Percentiles rank a stretch among this genome's conserved stretches.
These are phyloP conservation scores for Globisporangium paddicum DNA, from an alignment of 352 stramenopile species.

Conservation along the genomic window DNA sequence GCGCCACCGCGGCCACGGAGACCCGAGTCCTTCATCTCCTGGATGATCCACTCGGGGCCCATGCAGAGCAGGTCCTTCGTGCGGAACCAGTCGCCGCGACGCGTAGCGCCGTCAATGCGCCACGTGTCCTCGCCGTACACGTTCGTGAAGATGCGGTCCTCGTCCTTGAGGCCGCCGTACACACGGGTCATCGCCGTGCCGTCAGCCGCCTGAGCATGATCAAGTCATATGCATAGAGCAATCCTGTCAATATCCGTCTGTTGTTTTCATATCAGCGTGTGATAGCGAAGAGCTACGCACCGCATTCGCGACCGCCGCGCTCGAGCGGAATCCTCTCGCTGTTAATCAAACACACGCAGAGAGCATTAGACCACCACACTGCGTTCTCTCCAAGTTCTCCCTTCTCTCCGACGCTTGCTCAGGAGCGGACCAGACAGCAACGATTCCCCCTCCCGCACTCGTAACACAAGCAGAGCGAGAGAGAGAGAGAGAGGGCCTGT, in stretches of 20 bases:
- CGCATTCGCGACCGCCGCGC: conserved; percentile 29
- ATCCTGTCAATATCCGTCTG: not conserved
- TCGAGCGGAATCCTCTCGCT: conserved; percentile 23
- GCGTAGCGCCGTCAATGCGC: conserved; percentile 81
- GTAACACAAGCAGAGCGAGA: not conserved
- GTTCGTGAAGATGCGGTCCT: conserved; percentile 99
- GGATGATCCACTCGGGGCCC: conserved; percentile 99
- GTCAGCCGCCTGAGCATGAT: conserved; percentile 25
- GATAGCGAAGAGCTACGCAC: conserved; percentile 11
- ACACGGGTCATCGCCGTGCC: conserved; percentile 69
- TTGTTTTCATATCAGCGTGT: not conserved
- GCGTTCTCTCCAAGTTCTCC: not conserved
- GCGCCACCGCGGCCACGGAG: conserved; percentile 97
- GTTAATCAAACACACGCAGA: not conserved
- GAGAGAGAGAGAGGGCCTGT: no score
- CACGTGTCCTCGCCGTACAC: conserved; percentile 97
- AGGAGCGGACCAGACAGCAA: not conserved
- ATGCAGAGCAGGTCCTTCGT: conserved; percentile 98
- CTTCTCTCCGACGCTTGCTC: not conserved
- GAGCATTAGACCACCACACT: not conserved
- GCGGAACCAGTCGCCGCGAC: conserved; percentile 96
- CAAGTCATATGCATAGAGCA: not conserved
- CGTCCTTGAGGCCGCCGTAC: conserved; percentile 96
- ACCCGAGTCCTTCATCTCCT: conserved; percentile 99
- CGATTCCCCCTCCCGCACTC: not conserved